Conservation (phyloP, 208 protist species). For the Trichomonas vaginalis region DNA sequence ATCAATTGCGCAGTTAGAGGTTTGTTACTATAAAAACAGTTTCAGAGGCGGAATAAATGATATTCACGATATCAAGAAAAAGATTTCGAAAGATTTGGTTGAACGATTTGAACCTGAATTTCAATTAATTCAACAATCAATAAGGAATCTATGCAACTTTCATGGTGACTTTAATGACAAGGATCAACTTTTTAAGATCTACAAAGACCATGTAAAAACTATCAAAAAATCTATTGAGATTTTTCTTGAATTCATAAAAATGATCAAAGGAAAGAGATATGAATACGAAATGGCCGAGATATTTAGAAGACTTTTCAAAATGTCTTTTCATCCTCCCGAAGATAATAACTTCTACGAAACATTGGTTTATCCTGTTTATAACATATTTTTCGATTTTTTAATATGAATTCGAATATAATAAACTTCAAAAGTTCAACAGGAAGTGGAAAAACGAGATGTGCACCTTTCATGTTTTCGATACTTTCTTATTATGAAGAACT, state of each 20-base stretch:
- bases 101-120: too few relatives aligned
- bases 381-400: neutral
- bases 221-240: neutral
- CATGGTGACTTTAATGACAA: too few relatives aligned
- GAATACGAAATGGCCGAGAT: neutral
- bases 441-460: neutral
- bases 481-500: neutral
- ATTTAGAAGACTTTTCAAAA: neutral
- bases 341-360: too few relatives aligned
- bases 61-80: too few relatives aligned
- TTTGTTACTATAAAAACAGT: too few relatives aligned
- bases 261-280: neutral
- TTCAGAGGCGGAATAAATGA: too few relatives aligned
- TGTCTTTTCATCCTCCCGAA: neutral
- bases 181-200: neutral
- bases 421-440: conserved; percentile 10
- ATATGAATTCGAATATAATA: neutral
- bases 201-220: neutral
- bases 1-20: too few relatives aligned
- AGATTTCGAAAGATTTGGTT: too few relatives aligned
- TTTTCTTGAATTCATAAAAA: neutral
- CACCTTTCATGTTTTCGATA: neutral
- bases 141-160: too few relatives aligned
- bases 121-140: too few relatives aligned
- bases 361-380: neutral